Evolutionary conservation across 495 filamentous ascomycete species (phyloP), one percentile per base, ranked within the genome.

Genomic region (Neurospora tetraspora): DNA sequence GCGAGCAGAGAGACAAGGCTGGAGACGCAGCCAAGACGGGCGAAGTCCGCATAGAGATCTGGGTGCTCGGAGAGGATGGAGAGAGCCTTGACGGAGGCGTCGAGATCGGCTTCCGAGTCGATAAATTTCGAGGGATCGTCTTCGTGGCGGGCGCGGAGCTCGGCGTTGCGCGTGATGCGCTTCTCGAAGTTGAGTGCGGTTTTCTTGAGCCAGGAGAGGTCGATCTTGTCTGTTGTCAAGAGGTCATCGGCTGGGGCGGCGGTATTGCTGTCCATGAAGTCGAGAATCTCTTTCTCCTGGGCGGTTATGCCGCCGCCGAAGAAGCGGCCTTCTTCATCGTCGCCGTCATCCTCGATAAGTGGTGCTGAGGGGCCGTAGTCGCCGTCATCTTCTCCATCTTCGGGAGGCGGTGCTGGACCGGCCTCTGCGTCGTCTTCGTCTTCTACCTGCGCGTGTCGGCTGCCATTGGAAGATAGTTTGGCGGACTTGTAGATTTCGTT

Each of bases 281-380:
- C 91, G 78, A 99, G 88, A n/a, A 94, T 93, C 72, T 95, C 89
- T 4, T 88, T 89, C 72, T 96, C 93, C 71, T 91, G 87, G 39
- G 88, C 87, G 37, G 91, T 92, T 75, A 98, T 90, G 59, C 96
- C 96, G 71, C 93, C 93, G 59, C 95, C 96, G 77, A 97, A 98
- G 85, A 99, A 99, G 69, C 96, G 89, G 0, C 95, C 94, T 72
- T 94, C 96, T 71, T 96, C 92, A 77, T 97, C 95, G 77, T 96
- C 94, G 71, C 86, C 87, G 76, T 91, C 88, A 47, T 83, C 84
- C 53, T 87, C 87, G 40, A 85, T 84, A 1, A 90, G 89, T 2
- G 93, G 93, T 16, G 91, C 78, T 39, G 89, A 85, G 5, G 92
- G 91, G 5, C 91, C 93, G 74, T 92, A 90, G 69, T 90, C 89